Evolutionary conservation across 495 filamentous ascomycete genomes (phyloP).

Genomic region (Aspergillus affinis): DNA sequence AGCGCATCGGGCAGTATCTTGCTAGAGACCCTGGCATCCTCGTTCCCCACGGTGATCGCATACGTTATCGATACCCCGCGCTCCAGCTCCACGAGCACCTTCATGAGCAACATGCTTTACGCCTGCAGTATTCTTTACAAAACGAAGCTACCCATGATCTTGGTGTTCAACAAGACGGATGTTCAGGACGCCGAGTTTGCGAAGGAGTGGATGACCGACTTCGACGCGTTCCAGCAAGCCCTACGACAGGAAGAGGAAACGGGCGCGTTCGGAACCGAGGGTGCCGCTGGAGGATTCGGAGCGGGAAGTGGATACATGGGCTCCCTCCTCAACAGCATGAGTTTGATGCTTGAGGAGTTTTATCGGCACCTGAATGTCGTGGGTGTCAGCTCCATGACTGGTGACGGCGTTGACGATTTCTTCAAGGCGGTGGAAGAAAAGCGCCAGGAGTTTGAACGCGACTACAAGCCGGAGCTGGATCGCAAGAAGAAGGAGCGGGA

Average conservation of each 20-base stretch:
- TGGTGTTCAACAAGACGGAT: conserved; percentile 99
- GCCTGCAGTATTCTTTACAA: conserved; percentile 98
- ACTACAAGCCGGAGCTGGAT: conserved; percentile 92
- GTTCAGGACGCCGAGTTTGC: conserved; percentile 87
- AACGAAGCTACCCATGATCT: conserved; percentile 94
- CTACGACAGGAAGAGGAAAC: conserved; percentile 73
- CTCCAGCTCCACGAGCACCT: conserved; percentile 87
- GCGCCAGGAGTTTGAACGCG: conserved; percentile 81
- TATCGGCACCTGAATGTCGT: conserved; percentile 91
- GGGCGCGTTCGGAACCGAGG: conserved; percentile 74
- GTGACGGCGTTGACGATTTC: conserved; percentile 87
- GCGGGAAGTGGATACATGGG: conserved; percentile 94
- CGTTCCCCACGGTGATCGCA: conserved; percentile 93
- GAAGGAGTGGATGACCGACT: conserved; percentile 99
- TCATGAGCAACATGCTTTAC: conserved; percentile 99
- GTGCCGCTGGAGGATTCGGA: conserved; percentile 57
- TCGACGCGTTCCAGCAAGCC: conserved; percentile 90
- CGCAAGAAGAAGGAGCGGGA: conserved; percentile 72
- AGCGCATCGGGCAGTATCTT: conserved; percentile 89
- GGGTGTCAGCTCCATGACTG: conserved; percentile 90
- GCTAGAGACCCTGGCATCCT: conserved; percentile 87
- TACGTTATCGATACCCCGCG: conserved; percentile 97
- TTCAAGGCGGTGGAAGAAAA: conserved; percentile 86
- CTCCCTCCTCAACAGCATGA: conserved; percentile 95
- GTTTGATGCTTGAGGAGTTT: conserved; percentile 95